phyloP scores from a whole-genome alignment of 768 basidiomycete species.

The Tricholoma saponaceum region DNA sequence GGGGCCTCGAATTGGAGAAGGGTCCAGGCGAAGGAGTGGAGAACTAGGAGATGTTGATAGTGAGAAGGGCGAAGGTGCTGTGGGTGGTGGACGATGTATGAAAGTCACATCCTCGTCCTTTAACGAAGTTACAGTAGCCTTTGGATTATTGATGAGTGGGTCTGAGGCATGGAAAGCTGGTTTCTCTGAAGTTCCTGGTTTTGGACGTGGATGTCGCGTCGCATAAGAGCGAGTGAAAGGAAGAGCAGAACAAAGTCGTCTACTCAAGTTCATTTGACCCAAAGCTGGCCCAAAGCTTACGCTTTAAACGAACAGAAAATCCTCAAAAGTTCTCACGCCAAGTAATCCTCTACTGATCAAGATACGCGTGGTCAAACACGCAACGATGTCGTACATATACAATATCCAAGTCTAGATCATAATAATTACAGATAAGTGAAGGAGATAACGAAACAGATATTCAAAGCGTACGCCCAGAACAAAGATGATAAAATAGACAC shows the following conservation, averaged over 20 bases:
- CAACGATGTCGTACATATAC: not conserved
- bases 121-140: slow-evolving; percentile 46
- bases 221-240: slow-evolving; percentile 37
- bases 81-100: slow-evolving; percentile 82
- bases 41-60: slow-evolving; percentile 67
- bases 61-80: slow-evolving; percentile 69
- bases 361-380: no score
- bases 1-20: slow-evolving; percentile 22
- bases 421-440: not conserved
- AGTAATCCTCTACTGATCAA: no score
- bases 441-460: not conserved
- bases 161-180: slow-evolving; percentile 58
- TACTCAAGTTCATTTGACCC: slow-evolving; percentile 19
- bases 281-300: no score
- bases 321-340: slow-evolving; percentile 7
- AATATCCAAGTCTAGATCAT: not conserved
- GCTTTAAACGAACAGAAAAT: not conserved
- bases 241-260: slow-evolving; percentile 21
- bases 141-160: slow-evolving; percentile 49
- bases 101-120: slow-evolving; percentile 63
- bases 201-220: slow-evolving; percentile 44
- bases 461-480: not conserved
- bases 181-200: slow-evolving; percentile 46
- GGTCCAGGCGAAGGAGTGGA: slow-evolving; percentile 52
- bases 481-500: not conserved